These are phyloP conservation scores for Vanrija sp. DNA, from an alignment of 1,284 basidiomycete species.

Conservation along the genomic window DNA sequence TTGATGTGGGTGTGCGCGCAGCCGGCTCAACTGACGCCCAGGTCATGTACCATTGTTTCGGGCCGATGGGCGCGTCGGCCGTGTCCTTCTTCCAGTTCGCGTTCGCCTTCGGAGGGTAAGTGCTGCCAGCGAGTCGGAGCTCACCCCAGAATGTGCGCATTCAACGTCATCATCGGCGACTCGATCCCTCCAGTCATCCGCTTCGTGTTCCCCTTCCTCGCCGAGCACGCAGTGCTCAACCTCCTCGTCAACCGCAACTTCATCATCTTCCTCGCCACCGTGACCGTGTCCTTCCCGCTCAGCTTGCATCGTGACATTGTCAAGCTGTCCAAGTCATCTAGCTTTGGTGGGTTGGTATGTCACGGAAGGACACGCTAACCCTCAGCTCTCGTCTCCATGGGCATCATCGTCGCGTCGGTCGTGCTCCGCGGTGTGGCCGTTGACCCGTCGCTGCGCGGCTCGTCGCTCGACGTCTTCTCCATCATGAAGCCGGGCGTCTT, in stretches of 20 bases:
- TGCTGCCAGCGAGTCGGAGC: background rate
- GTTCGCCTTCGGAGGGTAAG: conserved; percentile 85
- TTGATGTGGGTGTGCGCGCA: conserved; percentile 56
- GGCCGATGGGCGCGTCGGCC: conserved; percentile 76
- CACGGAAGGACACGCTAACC: conserved; percentile 2
- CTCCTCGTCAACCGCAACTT: conserved; percentile 82
- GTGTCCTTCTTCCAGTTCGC: conserved; percentile 98
- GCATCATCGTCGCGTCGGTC: conserved; percentile 86
- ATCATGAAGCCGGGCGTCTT: conserved; percentile 73
- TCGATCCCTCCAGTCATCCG: conserved; percentile 93
- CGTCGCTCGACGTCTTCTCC: conserved; percentile 59
- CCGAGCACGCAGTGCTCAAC: conserved; percentile 64
- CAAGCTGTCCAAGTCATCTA: conserved; percentile 88
- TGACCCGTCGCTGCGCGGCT: conserved; percentile 70
- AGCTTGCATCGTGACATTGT: conserved; percentile 96
- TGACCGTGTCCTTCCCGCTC: conserved; percentile 87
- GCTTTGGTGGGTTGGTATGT: conserved; percentile 54
- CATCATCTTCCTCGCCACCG: conserved; percentile 77
- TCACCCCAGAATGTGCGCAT: conserved; percentile 80
- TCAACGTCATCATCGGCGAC: conserved; percentile 87
- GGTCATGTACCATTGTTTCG: conserved; percentile 94
- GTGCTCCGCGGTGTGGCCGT: conserved; percentile 80
- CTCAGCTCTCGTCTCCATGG: conserved; percentile 78
- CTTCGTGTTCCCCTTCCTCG: conserved; percentile 74
- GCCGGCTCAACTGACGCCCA: conserved; percentile 8